Base-by-base conservation (phyloP, 2,329 filamentous ascomycete genomes). In the Amesomyces nigricolor region DNA sequence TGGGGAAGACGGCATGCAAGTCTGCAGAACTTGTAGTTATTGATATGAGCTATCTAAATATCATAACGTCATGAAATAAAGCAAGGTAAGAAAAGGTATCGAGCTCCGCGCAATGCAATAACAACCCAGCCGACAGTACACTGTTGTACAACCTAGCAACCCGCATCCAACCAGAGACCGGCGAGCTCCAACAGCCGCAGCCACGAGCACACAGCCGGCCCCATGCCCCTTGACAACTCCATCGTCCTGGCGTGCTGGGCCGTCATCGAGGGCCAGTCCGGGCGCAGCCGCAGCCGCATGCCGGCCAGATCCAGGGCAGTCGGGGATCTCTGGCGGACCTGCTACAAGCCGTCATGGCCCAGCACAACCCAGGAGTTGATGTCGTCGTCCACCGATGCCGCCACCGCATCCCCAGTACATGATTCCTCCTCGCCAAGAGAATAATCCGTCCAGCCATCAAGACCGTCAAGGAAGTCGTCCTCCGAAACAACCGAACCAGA, bases 331-430 rank as follows among this genome's bases (percentile, higher is more conserved):
- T 62, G 67, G 60, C 69, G 71, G 71, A 73, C 71, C 66, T 75
- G 72, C 67, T 76, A 72, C 71, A 68, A 74, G 73, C 70, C 74
- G 69, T 75, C 73, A 65, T 37, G 58, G 70, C 54, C 71, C 62
- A 76, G 66, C 66, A 76, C 67, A 37, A 75, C 68, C 73, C 73
- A 76, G 58, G 69, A 64, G 42, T 70, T 72, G 22, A 67, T 63
- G 51, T 62, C 63, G 37, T 64, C 61, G 45, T 52, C 49, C 47
- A 38, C 50, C 40, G 9, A 19, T 35, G 16, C 42, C 46, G 13
- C 43, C 43, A 52, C 39, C 42, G 47, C 42, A 10, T 48, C 46
- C 32, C 63, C 63, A 44, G 50, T 30, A 47, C 13, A 29, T 5
- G 49, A 39, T 6, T 37, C 50, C 16, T 49, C 49, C 38, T 11